Base-by-base conservation (phyloP, 805 yeast species). In the Saccharomycopsis oosterbeekiorum region DNA sequence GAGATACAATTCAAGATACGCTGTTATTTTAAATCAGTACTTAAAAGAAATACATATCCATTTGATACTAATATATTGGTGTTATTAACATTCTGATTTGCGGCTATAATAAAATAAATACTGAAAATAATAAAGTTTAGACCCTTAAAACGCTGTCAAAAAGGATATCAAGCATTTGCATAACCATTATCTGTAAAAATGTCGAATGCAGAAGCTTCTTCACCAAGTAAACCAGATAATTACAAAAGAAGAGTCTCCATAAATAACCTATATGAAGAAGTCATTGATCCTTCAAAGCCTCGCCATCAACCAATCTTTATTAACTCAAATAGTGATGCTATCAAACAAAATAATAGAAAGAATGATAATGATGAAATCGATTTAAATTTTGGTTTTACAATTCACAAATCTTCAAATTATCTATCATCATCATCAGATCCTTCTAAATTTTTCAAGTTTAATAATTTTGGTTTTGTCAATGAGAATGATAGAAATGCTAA, bases 201-300 rank as follows among this genome's bases (percentile, higher is more conserved):
- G 50, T 19, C 21, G 21, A 24, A n/a, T 42, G 5, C 26, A 1
- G 21, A 42, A 12, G n/a, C 8, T 12, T 8, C 11, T 11, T 37
- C 15, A 37, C 41, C 12, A 37, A 5, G 4, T 37, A 14, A 37
- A 37, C 9, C 9, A 37, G 41, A 15, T 39, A 4, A 36, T 15
- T 62, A 26, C 54, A 58, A 64, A 41, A 60, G 50, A 53, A 59
- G 64, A 19, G 66, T 62, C 5, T 58, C 61, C 10, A 60, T 64
- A 26, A 64, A 59, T 53, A 59, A 59, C 17, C 34, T 62, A 12
- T 60, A 24, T 36, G 34, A 34, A 36, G 61, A 58, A 17, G 34
- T 60, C 15, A 64, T 64, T 37, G 65, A 64, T 53, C 66, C 66
- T 24, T 47, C 41, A 43, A 58, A 59, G 4, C 66, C 66, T 2